These are phyloP conservation scores for Heteromeles arbutifolia DNA, from an alignment of 306 rosid genomes.

Conservation along the genomic window DNA sequence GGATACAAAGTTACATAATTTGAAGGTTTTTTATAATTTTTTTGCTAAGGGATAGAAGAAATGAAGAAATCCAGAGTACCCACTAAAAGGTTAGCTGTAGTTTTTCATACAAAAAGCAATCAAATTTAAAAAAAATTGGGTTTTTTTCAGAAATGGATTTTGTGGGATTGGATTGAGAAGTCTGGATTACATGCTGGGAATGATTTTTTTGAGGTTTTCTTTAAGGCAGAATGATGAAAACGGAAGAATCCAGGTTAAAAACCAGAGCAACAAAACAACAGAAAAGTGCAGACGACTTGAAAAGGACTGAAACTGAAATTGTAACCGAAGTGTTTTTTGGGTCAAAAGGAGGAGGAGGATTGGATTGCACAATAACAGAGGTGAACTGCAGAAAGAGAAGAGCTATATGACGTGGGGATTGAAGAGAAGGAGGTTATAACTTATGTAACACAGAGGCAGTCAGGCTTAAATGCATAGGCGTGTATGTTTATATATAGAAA, in stretches of 20 bases:
- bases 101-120: background rate
- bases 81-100: background rate
- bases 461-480: background rate
- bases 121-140: background rate
- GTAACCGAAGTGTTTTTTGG: background rate
- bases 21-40: constrained; percentile 49
- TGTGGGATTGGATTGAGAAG: background rate
- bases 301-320: background rate
- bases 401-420: no score
- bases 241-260: background rate
- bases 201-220: constrained; percentile 1
- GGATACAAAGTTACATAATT: constrained; percentile 53
- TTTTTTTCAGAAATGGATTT: background rate
- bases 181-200: constrained; percentile 4
- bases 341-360: background rate
- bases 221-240: background rate
- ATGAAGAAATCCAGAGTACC: constrained; percentile 45
- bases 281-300: background rate
- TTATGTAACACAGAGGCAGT: background rate
- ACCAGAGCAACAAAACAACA: background rate
- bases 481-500: constrained; percentile 5
- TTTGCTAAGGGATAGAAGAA: constrained; percentile 39
- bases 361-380: background rate
- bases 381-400: background rate
- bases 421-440: no score